Evolutionary conservation across 176 grass and related monocot genomes (phyloP), one percentile per base, ranked within the genome.

Genomic region (Metroxylon sagu): DNA sequence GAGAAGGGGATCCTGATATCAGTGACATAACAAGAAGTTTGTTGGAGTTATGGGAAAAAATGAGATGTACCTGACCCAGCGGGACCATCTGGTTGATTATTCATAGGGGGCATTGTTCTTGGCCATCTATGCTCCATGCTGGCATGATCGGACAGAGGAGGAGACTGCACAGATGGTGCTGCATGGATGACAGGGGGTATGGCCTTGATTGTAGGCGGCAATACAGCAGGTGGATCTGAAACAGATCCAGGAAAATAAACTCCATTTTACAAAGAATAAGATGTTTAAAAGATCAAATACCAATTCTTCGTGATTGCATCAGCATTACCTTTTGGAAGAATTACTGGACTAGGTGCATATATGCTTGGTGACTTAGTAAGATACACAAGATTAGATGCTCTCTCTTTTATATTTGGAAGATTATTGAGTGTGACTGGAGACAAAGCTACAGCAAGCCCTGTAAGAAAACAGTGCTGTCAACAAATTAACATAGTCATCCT

Each of bases 11-110:
- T 43, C 35, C 35, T 43, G 35, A 43, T 43, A 43, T 43, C 35
- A 43, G 8, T 43, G 12, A 43, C 35, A 43, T 43, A 43, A 43
- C 35, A 43, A 43, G 0, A 43, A 43, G 10, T 43, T 43, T 43
- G 35, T 14, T 43, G 35, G 35, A 43, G 35, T 43, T 43, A 10
- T 43, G 35, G 2, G 35, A 7, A 43, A 43, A 43, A 43, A 14
- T 43, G 35, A 74, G 48, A 71, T 82, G 61, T 79, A 88, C 78
- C 85, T 79, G 78, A 75, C 4, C 65, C 76, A 72, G 74, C 74
- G n/a, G 85, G 85, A 6, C 48, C 71, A 71, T 29, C 82, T 60
- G 75, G 71, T 74, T 79, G 84, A 58, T 51, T 76, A 29, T 68
- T 70, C 48, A 69, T 57, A 53, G 84, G 70, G 62, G 58, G n/a